phyloP scores from a whole-genome alignment of 2,329 filamentous ascomycete genomes.

The Aschersonia sp. region DNA sequence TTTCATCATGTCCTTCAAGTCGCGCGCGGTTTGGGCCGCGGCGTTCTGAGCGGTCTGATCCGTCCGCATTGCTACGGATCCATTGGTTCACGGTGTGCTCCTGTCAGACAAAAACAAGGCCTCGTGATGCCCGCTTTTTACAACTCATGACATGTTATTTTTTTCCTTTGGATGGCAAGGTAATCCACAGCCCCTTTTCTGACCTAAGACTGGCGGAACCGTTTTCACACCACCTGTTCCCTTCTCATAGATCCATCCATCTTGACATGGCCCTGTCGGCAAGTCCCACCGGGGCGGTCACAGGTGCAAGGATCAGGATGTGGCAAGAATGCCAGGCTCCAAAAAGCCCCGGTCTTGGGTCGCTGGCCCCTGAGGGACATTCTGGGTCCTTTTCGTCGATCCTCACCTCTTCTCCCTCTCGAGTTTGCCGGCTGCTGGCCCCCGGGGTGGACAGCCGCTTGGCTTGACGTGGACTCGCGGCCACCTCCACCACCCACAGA shows the following conservation, averaged over 20 bases:
- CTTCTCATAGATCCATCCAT: neutral
- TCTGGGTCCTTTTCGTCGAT: too few relatives aligned
- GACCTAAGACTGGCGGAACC: neutral
- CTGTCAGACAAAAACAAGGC: constrained; percentile 2
- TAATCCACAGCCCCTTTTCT: constrained; percentile 1
- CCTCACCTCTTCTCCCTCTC: too few relatives aligned
- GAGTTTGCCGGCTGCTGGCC: too few relatives aligned
- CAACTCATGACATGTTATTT: neutral
- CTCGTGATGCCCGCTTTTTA: neutral
- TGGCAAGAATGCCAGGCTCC: neutral
- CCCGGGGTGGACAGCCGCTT: too few relatives aligned
- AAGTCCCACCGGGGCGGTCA: constrained; percentile 3
- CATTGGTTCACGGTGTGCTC: constrained; percentile 1
- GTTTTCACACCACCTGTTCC: neutral
- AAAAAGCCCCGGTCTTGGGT: neutral
- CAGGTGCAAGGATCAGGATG: constrained; percentile 2
- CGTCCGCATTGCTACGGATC: neutral
- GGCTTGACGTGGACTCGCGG: too few relatives aligned
- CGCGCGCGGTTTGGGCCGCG: too few relatives aligned
- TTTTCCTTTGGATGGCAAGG: neutral
- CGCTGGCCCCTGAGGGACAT: too few relatives aligned
- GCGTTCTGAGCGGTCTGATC: neutral
- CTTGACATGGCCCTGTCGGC: neutral
- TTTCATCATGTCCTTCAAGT: too few relatives aligned
- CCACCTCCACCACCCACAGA: too few relatives aligned